Conservation (phyloP, 768 basidiomycete species). For the Trametes punicea region DNA sequence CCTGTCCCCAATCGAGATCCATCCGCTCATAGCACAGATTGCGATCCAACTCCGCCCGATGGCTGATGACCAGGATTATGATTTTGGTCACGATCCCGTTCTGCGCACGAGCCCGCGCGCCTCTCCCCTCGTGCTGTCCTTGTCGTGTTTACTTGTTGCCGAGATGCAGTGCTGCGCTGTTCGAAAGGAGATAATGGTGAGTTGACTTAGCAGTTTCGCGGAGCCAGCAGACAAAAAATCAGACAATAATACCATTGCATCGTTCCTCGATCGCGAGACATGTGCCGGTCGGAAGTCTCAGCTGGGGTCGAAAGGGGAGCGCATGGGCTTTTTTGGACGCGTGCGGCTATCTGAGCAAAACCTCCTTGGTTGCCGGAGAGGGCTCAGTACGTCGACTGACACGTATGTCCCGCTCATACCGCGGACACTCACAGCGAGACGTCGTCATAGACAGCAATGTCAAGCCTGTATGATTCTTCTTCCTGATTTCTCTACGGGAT, state of each 20-base stretch:
- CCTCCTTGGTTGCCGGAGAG: conserved; percentile 14
- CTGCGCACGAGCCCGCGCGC: not conserved
- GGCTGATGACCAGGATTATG: not conserved
- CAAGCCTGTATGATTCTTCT: not conserved
- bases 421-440: not conserved
- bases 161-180: conserved; percentile 7
- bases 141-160: not conserved
- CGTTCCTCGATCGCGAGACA: not conserved
- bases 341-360: not conserved
- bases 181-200: too few species aligned
- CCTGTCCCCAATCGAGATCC: conserved; percentile 6
- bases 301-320: not conserved
- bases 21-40: conserved; percentile 3
- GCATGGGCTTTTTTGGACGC: not conserved
- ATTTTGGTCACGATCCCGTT: not conserved
- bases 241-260: not conserved
- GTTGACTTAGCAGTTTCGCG: not conserved
- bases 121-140: not conserved
- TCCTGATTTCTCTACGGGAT: not conserved
- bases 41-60: conserved; percentile 1
- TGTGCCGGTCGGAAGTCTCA: not conserved
- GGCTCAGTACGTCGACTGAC: conserved; percentile 1
- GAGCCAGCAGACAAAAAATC: not conserved
- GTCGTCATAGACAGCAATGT: conserved; percentile 10
- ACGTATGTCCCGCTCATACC: not conserved